These are phyloP conservation scores for Bertia moriformis DNA, from an alignment of 2,329 filamentous ascomycete genomes.

Conservation along the genomic window DNA sequence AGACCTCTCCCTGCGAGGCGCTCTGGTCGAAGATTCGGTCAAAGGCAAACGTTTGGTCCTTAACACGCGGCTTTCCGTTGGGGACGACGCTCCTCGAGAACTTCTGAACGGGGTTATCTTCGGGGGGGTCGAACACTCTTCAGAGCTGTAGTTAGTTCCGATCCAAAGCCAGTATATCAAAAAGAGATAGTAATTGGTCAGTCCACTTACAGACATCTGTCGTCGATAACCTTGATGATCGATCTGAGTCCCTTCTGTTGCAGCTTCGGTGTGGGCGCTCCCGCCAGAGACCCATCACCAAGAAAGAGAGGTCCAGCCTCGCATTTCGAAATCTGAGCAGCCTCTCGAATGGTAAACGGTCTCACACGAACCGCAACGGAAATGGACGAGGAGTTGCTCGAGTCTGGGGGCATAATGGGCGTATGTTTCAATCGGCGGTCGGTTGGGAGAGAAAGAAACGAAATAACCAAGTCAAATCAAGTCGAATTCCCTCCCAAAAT, in stretches of 20 bases:
- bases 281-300: slow-evolving; percentile 92
- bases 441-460: too few species aligned
- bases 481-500: too few species aligned
- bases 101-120: slow-evolving; percentile 80
- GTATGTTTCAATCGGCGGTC: too few species aligned
- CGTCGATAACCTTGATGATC: slow-evolving; percentile 92
- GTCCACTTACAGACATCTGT: slow-evolving; percentile 72
- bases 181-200: too few species aligned
- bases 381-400: neutral
- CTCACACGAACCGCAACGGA: neutral
- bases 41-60: slow-evolving; percentile 95
- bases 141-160: too few species aligned
- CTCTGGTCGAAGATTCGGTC: slow-evolving; percentile 96
- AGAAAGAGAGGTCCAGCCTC: slow-evolving; percentile 86
- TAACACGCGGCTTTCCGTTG: slow-evolving; percentile 75
- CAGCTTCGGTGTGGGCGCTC: slow-evolving; percentile 68
- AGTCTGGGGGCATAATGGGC: too few species aligned
- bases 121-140: slow-evolving; percentile 92
- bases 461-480: too few species aligned
- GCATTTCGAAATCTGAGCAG: slow-evolving; percentile 12
- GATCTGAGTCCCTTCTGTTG: slow-evolving; percentile 74
- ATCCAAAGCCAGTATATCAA: too few species aligned
- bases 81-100: slow-evolving; percentile 72
- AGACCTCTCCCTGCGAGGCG: slow-evolving; percentile 79
- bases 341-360: slow-evolving; percentile 1